Evolutionary conservation across 306 rosid species (phyloP).

Genomic region (Nissolia schottii): DNA sequence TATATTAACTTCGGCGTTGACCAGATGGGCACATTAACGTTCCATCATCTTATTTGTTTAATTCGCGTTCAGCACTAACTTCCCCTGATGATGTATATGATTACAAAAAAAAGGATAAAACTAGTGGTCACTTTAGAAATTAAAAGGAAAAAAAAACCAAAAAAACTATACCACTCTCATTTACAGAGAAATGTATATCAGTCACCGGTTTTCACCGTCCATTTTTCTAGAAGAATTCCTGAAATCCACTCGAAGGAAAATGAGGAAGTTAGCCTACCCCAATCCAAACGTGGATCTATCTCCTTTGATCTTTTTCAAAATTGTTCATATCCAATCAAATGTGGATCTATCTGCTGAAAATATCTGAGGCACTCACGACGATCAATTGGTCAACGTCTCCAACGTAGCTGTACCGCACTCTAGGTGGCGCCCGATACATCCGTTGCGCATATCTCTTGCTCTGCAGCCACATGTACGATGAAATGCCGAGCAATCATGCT

Average conservation of each 20-base stretch:
- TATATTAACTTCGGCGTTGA: not conserved
- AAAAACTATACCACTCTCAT: constrained; percentile 22
- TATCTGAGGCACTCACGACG: constrained; percentile 8
- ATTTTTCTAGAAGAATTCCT: constrained; percentile 25
- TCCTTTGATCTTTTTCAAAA: constrained; percentile 24
- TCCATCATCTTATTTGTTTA: not conserved
- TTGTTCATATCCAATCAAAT: constrained; percentile 24
- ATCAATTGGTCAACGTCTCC: constrained; percentile 30
- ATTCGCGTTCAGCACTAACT: not conserved
- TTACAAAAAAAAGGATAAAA: not conserved
- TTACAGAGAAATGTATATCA: constrained; percentile 25
- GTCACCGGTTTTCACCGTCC: constrained; percentile 18
- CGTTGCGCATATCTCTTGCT: constrained; percentile 22
- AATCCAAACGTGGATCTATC: constrained; percentile 1
- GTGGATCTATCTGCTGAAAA: constrained; percentile 19
- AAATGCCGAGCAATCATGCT: constrained; percentile 27
- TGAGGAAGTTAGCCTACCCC: constrained; percentile 10
- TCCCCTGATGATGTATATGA: not conserved
- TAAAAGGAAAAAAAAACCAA: not conserved
- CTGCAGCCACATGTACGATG: constrained; percentile 29
- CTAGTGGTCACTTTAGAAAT: not conserved
- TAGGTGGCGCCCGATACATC: constrained; percentile 5
- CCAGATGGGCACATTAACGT: not conserved
- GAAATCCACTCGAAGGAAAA: constrained; percentile 24
- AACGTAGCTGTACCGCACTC: constrained; percentile 53